Percentiles rank a stretch among this genome's conserved stretches.
These are phyloP conservation scores for Nannizzia gypsea DNA, from an alignment of 2,329 filamentous ascomycete species.

Conservation along the genomic window DNA sequence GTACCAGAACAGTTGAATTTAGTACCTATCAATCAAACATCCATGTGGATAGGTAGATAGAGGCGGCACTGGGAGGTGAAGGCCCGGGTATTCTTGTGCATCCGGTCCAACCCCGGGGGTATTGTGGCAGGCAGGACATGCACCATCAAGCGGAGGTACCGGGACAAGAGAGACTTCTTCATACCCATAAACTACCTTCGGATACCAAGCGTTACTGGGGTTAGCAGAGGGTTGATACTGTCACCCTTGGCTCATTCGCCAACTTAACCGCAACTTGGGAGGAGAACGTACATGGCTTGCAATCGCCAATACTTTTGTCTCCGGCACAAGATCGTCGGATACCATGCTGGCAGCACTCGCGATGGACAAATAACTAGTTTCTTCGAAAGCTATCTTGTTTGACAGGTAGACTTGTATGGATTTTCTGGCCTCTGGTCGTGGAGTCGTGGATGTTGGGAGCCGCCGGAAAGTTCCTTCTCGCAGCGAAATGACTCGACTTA, in stretches of 20 bases:
- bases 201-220: not conserved
- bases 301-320: conserved; percentile 66
- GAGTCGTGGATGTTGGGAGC: too few species aligned
- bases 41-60: not conserved
- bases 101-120: not conserved
- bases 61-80: too few species aligned
- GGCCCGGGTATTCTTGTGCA: not conserved
- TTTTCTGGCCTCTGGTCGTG: too few species aligned
- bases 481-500: too few species aligned
- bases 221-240: not conserved
- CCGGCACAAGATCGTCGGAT: conserved; percentile 39
- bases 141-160: not conserved
- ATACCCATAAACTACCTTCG: conserved; percentile 44
- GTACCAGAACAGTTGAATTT: conserved; percentile 11
- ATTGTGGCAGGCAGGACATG: not conserved
- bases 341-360: conserved; percentile 17
- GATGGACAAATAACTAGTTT: too few species aligned
- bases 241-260: not conserved
- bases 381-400: too few species aligned
- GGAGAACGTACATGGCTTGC: conserved; percentile 74
- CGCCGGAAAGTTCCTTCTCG: too few species aligned
- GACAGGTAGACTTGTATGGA: too few species aligned
- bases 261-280: conserved; percentile 11
- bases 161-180: conserved; percentile 4
- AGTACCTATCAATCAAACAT: too few species aligned